Conservation (phyloP, 2,329 filamentous ascomycete genomes). For the Fusarium decemcellulare region DNA sequence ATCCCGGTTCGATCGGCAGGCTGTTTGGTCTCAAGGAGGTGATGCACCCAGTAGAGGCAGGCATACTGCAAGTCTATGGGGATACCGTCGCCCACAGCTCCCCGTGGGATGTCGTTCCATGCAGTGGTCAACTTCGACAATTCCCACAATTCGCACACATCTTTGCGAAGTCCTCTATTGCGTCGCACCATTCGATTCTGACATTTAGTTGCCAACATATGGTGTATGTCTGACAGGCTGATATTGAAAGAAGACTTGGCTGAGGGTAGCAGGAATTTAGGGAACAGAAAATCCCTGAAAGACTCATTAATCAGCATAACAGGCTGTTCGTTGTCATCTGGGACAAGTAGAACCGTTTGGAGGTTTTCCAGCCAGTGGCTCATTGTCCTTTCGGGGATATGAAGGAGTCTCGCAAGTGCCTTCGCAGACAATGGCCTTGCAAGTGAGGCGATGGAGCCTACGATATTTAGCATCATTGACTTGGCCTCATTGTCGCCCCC, state of each 20-base stretch:
- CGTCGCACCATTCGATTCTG: neutral
- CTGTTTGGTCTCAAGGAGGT: neutral
- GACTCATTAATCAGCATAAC: conserved; percentile 14
- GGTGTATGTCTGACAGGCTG: neutral
- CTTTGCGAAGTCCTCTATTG: neutral
- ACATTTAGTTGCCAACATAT: neutral
- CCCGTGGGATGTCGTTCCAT: neutral
- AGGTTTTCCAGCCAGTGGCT: neutral
- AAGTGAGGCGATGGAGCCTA: conserved; percentile 9
- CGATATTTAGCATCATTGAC: neutral
- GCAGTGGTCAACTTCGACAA: neutral
- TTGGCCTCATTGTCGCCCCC: neutral
- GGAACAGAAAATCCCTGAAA: conserved; percentile 13
- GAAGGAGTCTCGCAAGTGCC: neutral
- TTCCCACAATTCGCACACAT: neutral
- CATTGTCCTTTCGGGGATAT: neutral
- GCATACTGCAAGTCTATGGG: conserved; percentile 10
- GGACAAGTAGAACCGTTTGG: neutral
- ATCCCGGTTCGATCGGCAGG: neutral
- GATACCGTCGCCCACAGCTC: neutral
- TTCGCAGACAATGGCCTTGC: neutral
- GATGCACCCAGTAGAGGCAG: conserved; percentile 8
- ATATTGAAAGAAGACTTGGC: neutral
- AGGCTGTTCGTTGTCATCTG: neutral
- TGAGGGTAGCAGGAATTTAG: too few relatives aligned